These are phyloP conservation scores for Silene conica DNA, from an alignment of 148 eudicot genomes.

Conservation along the genomic window DNA sequence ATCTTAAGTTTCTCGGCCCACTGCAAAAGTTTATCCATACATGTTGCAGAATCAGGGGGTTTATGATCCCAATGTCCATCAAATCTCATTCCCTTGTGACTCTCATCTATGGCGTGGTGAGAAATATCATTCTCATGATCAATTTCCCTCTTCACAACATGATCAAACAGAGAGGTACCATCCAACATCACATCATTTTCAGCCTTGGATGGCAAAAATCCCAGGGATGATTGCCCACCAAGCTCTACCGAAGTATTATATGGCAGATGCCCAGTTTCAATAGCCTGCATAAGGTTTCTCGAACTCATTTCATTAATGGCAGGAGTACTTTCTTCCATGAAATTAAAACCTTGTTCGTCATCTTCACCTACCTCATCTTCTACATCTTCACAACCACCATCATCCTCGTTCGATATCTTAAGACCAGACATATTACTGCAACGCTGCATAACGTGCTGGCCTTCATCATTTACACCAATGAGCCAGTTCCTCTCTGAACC, in stretches of 20 bases:
- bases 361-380: conserved; percentile 43
- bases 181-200: conserved; percentile 38
- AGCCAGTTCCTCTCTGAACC: conserved; percentile 48
- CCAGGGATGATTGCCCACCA: conserved; percentile 39
- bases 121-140: conserved; percentile 41
- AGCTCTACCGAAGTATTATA: conserved; percentile 33
- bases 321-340: conserved; percentile 25
- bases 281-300: conserved; percentile 45
- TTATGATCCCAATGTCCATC: conserved; percentile 47
- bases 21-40: conserved; percentile 49
- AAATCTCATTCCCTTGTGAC: conserved; percentile 54
- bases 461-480: conserved; percentile 32
- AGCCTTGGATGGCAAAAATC: conserved; percentile 27
- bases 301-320: conserved; percentile 37
- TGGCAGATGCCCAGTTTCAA: conserved; percentile 44
- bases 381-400: conserved; percentile 29
- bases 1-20: conserved; percentile 40
- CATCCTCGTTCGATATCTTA: conserved; percentile 31
- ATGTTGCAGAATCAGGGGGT: conserved; percentile 31
- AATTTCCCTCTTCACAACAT: conserved; percentile 48
- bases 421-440: conserved; percentile 33
- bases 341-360: conserved; percentile 34
- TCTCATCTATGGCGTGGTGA: conserved; percentile 33
- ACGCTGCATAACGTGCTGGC: conserved; percentile 46
- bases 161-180: conserved; percentile 39